Conservation (phyloP, 2,329 filamentous ascomycete species). For the Ascochyta lentis region DNA sequence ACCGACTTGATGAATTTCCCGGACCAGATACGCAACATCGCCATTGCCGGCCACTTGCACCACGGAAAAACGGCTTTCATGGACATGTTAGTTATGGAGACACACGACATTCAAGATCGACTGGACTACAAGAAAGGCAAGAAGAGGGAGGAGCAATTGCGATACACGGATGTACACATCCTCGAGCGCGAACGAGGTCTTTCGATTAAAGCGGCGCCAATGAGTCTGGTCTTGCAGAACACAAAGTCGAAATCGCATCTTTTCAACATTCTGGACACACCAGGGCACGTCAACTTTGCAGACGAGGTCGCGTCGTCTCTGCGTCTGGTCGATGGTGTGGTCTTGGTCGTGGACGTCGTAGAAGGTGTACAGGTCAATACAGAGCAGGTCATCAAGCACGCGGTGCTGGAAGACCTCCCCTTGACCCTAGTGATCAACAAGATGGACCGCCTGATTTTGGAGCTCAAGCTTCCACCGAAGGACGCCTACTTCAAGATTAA, state of each 20-base stretch:
- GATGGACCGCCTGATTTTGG: constrained; percentile 92
- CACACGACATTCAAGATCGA: constrained; percentile 82
- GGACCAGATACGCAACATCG: constrained; percentile 91
- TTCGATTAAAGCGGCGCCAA: constrained; percentile 91
- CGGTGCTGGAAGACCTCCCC: constrained; percentile 86
- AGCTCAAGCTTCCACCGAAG: constrained; percentile 89
- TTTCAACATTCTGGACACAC: constrained; percentile 93
- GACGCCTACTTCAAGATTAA: constrained; percentile 99
- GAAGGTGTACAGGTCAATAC: constrained; percentile 99
- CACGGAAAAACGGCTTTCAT: constrained; percentile 98
- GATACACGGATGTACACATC: constrained; percentile 92
- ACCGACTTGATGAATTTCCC: constrained; percentile 95
- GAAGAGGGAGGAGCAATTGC: constrained; percentile 84
- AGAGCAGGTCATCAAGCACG: constrained; percentile 96
- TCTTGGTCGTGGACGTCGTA: constrained; percentile 92
- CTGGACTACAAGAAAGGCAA: constrained; percentile 82
- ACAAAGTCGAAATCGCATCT: constrained; percentile 94
- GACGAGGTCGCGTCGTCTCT: constrained; percentile 92
- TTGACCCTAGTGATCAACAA: constrained; percentile 95
- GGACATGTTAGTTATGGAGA: constrained; percentile 97
- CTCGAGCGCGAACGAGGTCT: constrained; percentile 88
- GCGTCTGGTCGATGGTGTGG: constrained; percentile 87
- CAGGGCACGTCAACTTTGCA: constrained; percentile 97
- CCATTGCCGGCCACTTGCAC: constrained; percentile 89
- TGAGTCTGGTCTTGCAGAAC: constrained; percentile 88